phyloP scores from a whole-genome alignment of 306 rosid genomes.

The Glycine soja region DNA sequence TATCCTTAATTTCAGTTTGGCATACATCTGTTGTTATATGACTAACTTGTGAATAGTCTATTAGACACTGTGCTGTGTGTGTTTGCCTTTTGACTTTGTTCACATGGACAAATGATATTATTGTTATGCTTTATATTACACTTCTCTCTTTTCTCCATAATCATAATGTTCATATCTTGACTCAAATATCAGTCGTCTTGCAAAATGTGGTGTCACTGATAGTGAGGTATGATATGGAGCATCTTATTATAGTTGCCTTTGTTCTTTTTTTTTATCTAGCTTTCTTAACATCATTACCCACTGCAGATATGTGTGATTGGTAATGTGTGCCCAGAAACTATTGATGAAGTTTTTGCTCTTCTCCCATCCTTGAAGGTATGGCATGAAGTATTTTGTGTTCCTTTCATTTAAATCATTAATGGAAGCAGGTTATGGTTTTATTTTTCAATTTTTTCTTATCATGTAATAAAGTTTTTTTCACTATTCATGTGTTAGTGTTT shows the following conservation, averaged over 20 bases:
- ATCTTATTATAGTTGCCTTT: constrained; percentile 45
- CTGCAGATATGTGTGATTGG: constrained; percentile 85
- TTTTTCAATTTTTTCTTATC: not conserved
- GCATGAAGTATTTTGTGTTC: constrained; percentile 18
- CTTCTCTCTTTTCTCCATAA: constrained; percentile 8
- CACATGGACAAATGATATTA: constrained; percentile 18
- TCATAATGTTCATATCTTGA: constrained; percentile 61
- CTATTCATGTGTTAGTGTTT: constrained; percentile 3
- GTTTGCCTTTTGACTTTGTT: not conserved
- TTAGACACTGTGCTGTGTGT: no score
- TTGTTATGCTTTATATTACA: constrained; percentile 17
- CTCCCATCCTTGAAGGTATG: constrained; percentile 86
- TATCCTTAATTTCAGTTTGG: constrained; percentile 63
- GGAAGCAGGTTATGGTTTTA: not conserved
- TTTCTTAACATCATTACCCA: constrained; percentile 44
- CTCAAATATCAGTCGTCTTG: constrained; percentile 69
- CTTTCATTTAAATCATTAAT: not conserved
- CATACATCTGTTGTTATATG: no score
- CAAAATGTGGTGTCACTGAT: constrained; percentile 61
- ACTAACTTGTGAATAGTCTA: no score
- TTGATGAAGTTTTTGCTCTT: constrained; percentile 83
- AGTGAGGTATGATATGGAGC: constrained; percentile 65
- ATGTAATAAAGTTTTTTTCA: constrained; percentile 22
- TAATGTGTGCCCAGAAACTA: constrained; percentile 76
- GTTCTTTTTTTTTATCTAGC: constrained; percentile 27